A percentile compares a stretch with the other conserved stretches of the same genome.
Evolutionary conservation across 495 filamentous ascomycete genomes (phyloP).

Genomic region (Ascodesmis nigricans): DNA sequence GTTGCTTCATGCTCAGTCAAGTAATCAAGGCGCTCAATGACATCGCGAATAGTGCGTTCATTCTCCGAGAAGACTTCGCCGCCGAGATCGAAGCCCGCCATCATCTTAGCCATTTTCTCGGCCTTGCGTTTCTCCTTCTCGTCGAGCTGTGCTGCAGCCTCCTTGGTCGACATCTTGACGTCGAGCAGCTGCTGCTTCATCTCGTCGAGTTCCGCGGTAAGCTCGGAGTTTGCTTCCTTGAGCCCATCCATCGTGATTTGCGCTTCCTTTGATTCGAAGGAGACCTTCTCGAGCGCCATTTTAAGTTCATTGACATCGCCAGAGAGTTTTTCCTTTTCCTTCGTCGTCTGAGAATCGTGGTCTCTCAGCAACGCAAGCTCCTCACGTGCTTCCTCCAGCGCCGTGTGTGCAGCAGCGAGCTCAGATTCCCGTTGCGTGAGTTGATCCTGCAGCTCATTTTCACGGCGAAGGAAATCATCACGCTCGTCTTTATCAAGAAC

Average conservation of each 20-base stretch:
- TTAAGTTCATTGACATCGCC: slow-evolving; percentile 72
- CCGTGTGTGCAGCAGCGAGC: slow-evolving; percentile 52
- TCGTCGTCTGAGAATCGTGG: slow-evolving; percentile 52
- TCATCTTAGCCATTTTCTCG: slow-evolving; percentile 99
- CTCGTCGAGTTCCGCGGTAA: slow-evolving; percentile 78
- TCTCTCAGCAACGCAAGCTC: slow-evolving; percentile 67
- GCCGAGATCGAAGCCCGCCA: slow-evolving; percentile 89
- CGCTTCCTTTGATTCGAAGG: slow-evolving; percentile 90
- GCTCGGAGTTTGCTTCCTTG: slow-evolving; percentile 83
- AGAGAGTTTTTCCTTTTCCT: slow-evolving; percentile 66
- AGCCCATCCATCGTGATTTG: slow-evolving; percentile 93
- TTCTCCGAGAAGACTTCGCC: slow-evolving; percentile 79
- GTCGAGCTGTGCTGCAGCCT: slow-evolving; percentile 64
- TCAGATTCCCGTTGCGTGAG: slow-evolving; percentile 77
- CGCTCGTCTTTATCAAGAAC: slow-evolving; percentile 87
- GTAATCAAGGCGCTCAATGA: slow-evolving; percentile 59
- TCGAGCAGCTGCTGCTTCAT: slow-evolving; percentile 93
- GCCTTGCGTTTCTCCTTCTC: slow-evolving; percentile 98
- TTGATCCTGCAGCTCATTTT: slow-evolving; percentile 94
- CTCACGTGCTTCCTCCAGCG: slow-evolving; percentile 55
- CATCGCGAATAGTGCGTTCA: slow-evolving; percentile 56
- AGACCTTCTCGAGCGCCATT: slow-evolving; percentile 87
- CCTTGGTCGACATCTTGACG: slow-evolving; percentile 84
- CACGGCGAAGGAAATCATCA: slow-evolving; percentile 82
- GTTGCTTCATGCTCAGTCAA: slow-evolving; percentile 51